phyloP scores from a whole-genome alignment of 2,329 filamentous ascomycete genomes.

The Ophiostoma quercus region DNA sequence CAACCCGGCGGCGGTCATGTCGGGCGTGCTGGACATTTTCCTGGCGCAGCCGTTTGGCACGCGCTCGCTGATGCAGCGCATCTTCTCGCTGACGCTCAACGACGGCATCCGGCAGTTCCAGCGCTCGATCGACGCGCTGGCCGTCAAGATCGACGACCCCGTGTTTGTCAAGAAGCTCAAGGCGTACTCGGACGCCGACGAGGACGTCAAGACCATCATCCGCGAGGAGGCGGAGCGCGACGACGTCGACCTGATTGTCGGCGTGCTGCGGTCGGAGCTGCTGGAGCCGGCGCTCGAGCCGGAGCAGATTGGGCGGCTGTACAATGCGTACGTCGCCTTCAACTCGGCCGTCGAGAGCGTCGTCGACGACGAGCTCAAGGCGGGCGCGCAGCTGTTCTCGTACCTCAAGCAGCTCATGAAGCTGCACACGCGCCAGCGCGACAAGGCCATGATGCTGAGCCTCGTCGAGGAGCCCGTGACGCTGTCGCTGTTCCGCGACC shows the following conservation, averaged over 20 bases:
- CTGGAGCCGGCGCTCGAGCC: conserved; percentile 65
- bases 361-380: conserved; percentile 77
- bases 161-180: conserved; percentile 76
- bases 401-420: conserved; percentile 93
- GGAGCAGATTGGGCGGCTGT: conserved; percentile 75
- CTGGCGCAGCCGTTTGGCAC: conserved; percentile 90
- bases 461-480: conserved; percentile 97
- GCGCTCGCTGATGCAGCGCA: conserved; percentile 84
- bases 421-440: conserved; percentile 80
- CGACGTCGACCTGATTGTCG: conserved; percentile 77
- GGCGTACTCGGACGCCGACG: conserved; percentile 68
- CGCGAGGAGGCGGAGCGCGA: conserved; percentile 68
- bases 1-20: conserved; percentile 95
- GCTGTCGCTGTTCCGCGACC: conserved; percentile 86
- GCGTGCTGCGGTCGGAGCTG: conserved; percentile 72
- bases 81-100: conserved; percentile 85
- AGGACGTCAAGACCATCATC: conserved; percentile 68
- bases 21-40: conserved; percentile 89
- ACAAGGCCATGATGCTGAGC: conserved; percentile 95
- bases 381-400: conserved; percentile 87
- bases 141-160: conserved; percentile 72
- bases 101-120: conserved; percentile 87
- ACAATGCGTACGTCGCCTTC: conserved; percentile 95
- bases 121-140: conserved; percentile 74
- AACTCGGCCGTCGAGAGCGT: conserved; percentile 83